Base-by-base conservation (phyloP, 2,329 filamentous ascomycete species). In the Metarhizium guizhouense region DNA sequence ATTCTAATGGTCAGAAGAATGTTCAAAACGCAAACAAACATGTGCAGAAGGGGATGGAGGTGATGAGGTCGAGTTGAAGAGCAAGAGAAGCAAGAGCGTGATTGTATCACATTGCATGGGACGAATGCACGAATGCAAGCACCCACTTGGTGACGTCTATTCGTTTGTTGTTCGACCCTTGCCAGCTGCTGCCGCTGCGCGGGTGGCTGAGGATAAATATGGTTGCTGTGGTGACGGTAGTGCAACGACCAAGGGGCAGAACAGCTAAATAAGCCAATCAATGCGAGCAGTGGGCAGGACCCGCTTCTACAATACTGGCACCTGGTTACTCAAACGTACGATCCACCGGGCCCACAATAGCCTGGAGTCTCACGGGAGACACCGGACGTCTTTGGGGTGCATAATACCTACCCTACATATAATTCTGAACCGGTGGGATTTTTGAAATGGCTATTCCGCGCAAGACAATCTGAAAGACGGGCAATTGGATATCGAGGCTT, bases 141-240 rank as follows among this genome's bases (percentile, higher is more conserved):
- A 45, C 20, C 25, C 25, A 30, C 45, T 48, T 29, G 47, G 47
- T 59, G 58, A 58, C 56, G 54, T 54, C 45, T 53, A 29, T 47
- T 40, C 52, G 58, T 57, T 60, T 60, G 58, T 60, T 60, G 52
- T 57, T 57, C 53, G 29, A 38, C 47, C 49, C 40, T 52, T 47
- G 30, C 47, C 20, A 29, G 11, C 20, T 48, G 45, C 18, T 48
- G 45, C 25, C 20, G 14, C 16, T 29, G 20, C 14, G 20, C 14
- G 7, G 13, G n/a, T 8, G 20, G 45, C 13, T 16, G 25, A 20
- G 10, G 30, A 16, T 29, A 8, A 6, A 45, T 18, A 8, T 51
- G 42, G 55, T 57, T 57, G 52, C 52, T 32, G 55, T 52, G 48
- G 55, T 29, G 52, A 57, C 34, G 0, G 14, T 18, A 16, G n/a